phyloP scores from a whole-genome alignment of 176 grass and related monocot species.

The Oryza nivara region DNA sequence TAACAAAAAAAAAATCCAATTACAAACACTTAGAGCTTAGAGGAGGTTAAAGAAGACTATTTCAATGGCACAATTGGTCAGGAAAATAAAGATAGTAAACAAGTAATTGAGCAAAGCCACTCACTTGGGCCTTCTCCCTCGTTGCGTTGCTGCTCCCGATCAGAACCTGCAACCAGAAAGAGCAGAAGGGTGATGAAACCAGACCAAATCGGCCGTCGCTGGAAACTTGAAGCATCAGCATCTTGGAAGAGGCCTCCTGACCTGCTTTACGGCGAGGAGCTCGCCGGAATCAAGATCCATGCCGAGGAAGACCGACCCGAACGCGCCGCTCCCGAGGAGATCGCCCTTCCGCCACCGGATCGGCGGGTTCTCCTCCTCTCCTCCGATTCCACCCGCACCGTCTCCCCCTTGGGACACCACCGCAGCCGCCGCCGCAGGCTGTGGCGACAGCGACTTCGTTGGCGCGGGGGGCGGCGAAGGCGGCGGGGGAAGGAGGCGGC shows the following conservation, averaged over 20 bases:
- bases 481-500: slow-evolving; percentile 1
- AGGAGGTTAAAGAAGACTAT: neutral
- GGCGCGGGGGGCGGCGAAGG: neutral
- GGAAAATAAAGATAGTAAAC: neutral
- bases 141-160: slow-evolving; percentile 70
- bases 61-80: neutral
- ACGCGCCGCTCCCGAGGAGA: slow-evolving; percentile 75
- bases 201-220: neutral
- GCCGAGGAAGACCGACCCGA: slow-evolving; percentile 78
- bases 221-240: neutral
- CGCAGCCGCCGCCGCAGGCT: too few species aligned
- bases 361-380: slow-evolving; percentile 46
- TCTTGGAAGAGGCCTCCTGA: slow-evolving; percentile 3
- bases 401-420: neutral
- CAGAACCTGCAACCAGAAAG: slow-evolving; percentile 64
- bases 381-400: neutral
- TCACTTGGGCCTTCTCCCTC: slow-evolving; percentile 81
- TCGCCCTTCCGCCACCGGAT: slow-evolving; percentile 89
- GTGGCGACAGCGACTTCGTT: neutral
- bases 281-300: slow-evolving; percentile 96
- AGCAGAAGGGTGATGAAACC: neutral
- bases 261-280: slow-evolving; percentile 91
- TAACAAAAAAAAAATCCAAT: slow-evolving; percentile 32
- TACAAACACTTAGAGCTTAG: neutral
- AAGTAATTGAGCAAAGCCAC: neutral